Evolutionary conservation across 257 asterid genomes (phyloP), one percentile per base, ranked within the genome.

Genomic region (Penstemon newberryi): DNA sequence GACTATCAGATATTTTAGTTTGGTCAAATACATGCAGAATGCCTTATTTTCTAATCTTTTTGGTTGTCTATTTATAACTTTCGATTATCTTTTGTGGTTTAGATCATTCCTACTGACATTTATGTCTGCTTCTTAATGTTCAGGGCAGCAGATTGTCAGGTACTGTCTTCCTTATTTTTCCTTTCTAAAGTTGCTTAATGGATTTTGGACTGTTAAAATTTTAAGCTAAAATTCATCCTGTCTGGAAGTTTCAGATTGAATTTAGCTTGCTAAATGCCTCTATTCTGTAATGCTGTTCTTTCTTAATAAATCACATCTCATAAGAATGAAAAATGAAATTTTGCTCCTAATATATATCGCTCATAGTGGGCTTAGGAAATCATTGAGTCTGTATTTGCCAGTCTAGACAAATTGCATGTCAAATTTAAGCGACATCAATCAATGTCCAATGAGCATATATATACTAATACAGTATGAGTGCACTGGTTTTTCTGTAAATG

Each of bases 61-160:
- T 63, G 4, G 4, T 37, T 5, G 65, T 33, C 56, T 43, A 25
- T 56, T 54, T 36, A 15, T 13, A 19, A 56, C 37, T 69, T 58
- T 52, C 52, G 12, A 51, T 63, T 46, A 40, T 61, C 25, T 13
- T 45, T 52, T 57, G 39, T 50, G 43, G 52, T 63, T 69, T 75
- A 33, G 44, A 55, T 66, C 37, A 54, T 46, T 39, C 69, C 44
- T 70, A 71, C 75, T 82, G 74, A 80, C 66, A 67, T 40, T 52
- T 39, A 52, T 65, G 56, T 73, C 65, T 85, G 69, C 64, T 60
- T 80, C 73, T 69, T 85, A 53, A 71, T 68, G 67, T 77, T 63
- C 93, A 90, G 95, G 91, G 95, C 95, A 13, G 95, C 93, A 10
- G 96, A 87, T 81, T 85, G 88, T 72, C 95, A 90, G 93, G 96